phyloP scores from a whole-genome alignment of 2,329 filamentous ascomycete species.

The Penicillium crustosum region DNA sequence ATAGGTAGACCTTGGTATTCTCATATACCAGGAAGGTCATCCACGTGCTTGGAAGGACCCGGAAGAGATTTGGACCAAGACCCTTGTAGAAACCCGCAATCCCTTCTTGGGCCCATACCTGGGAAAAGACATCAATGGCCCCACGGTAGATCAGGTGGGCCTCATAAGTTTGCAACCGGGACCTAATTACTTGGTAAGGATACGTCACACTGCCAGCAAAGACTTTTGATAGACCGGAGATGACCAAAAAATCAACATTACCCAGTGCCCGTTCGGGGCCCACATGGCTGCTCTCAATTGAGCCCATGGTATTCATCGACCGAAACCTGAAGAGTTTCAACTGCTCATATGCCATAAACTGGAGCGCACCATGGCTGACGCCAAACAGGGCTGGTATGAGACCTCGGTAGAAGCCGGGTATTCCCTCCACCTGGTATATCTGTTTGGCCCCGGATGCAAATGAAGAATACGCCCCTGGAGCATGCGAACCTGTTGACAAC shows the following conservation, averaged over 20 bases:
- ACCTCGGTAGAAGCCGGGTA: slow-evolving; percentile 82
- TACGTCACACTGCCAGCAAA: slow-evolving; percentile 89
- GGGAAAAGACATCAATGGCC: slow-evolving; percentile 67
- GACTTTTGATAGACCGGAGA: slow-evolving; percentile 80
- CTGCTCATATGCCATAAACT: slow-evolving; percentile 92
- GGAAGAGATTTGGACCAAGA: slow-evolving; percentile 80
- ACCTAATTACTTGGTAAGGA: slow-evolving; percentile 89
- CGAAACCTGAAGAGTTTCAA: slow-evolving; percentile 62
- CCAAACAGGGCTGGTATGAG: slow-evolving; percentile 79
- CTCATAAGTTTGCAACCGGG: slow-evolving; percentile 85
- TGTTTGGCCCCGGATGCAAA: slow-evolving; percentile 69
- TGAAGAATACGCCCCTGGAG: slow-evolving; percentile 75
- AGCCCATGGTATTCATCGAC: slow-evolving; percentile 23
- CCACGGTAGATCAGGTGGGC: slow-evolving; percentile 72
- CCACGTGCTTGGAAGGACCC: slow-evolving; percentile 92
- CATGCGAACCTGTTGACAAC: slow-evolving; percentile 75
- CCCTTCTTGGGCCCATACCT: slow-evolving; percentile 79
- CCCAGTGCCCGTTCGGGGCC: slow-evolving; percentile 48
- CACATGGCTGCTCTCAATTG: slow-evolving; percentile 30
- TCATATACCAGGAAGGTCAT: slow-evolving; percentile 97
- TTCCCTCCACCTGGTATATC: slow-evolving; percentile 70
- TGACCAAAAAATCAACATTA: slow-evolving; percentile 74
- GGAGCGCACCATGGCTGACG: slow-evolving; percentile 87
- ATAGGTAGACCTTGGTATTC: slow-evolving; percentile 77
- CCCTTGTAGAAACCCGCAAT: slow-evolving; percentile 86